Percentiles rank a stretch among this genome's conserved stretches.
Conservation (phyloP, 805 yeast species). For the Wickerhamomyces sydowiorum region DNA sequence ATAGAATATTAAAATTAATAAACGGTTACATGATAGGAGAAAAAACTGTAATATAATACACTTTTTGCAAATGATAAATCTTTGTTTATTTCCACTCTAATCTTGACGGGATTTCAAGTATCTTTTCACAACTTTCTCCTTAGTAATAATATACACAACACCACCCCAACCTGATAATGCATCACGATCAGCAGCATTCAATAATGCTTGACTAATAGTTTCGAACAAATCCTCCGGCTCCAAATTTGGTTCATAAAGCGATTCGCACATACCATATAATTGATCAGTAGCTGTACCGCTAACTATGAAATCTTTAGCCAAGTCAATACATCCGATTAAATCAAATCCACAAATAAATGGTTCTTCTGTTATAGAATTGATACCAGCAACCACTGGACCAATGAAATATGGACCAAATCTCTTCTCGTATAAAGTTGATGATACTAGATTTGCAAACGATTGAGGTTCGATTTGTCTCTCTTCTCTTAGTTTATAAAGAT, state of each 20-base stretch:
- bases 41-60: no score
- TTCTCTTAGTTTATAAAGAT: slow-evolving; percentile 84
- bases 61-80: no score
- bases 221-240: slow-evolving; percentile 95
- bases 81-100: slow-evolving; percentile 30
- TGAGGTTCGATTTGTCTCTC: slow-evolving; percentile 91
- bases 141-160: slow-evolving; percentile 83
- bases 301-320: slow-evolving; percentile 90
- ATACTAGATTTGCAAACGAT: slow-evolving; percentile 87
- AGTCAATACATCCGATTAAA: slow-evolving; percentile 93
- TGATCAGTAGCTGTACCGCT: slow-evolving; percentile 97
- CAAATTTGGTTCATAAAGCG: slow-evolving; percentile 87
- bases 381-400: slow-evolving; percentile 95
- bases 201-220: slow-evolving; percentile 87
- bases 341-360: slow-evolving; percentile 97
- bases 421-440: slow-evolving; percentile 82
- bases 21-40: no score
- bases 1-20: background rate
- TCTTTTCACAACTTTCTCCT: slow-evolving; percentile 85
- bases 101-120: slow-evolving; percentile 94
- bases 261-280: slow-evolving; percentile 97
- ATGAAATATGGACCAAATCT: slow-evolving; percentile 96
- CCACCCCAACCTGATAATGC: slow-evolving; percentile 99
- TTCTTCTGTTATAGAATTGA: slow-evolving; percentile 70
- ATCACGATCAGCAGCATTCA: slow-evolving; percentile 96